These are phyloP conservation scores for Tuber magnatum DNA, from an alignment of 495 filamentous ascomycete genomes.

Conservation along the genomic window DNA sequence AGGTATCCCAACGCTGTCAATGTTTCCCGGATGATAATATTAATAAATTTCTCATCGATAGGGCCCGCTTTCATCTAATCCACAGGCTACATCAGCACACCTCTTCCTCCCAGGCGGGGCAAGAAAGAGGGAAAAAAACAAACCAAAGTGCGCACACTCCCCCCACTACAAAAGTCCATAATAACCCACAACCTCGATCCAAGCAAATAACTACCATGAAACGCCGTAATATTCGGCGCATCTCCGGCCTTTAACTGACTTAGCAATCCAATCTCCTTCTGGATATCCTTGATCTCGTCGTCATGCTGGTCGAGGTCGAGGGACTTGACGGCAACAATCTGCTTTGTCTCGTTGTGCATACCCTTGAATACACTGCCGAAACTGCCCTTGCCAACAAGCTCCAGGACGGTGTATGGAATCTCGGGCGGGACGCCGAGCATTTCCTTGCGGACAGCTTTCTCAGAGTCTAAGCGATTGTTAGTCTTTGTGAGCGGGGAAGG, in stretches of 20 bases:
- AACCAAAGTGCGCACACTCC: conserved; percentile 86
- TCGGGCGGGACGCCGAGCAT: conserved; percentile 40
- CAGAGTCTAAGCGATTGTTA: conserved; percentile 24
- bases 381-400: conserved; percentile 91
- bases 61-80: conserved; percentile 59
- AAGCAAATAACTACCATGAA: conserved; percentile 79
- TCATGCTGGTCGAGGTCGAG: conserved; percentile 89
- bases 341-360: conserved; percentile 52
- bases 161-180: conserved; percentile 90
- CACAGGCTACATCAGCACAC: conserved; percentile 1
- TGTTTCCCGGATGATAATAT: conserved; percentile 79
- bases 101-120: no score
- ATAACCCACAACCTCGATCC: conserved; percentile 90
- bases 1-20: conserved; percentile 76
- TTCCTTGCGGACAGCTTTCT: conserved; percentile 38
- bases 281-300: conserved; percentile 64
- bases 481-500: not conserved
- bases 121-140: conserved; percentile 12
- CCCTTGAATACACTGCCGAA: conserved; percentile 93
- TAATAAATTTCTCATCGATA: conserved; percentile 83
- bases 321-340: conserved; percentile 85
- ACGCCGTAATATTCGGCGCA: conserved; percentile 82
- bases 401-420: conserved; percentile 66
- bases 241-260: conserved; percentile 74
- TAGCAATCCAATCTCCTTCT: conserved; percentile 82